Percentiles rank a stretch among this genome's conserved stretches.
Evolutionary conservation across 176 grass and related monocot species (phyloP).

Genomic region (Calamus simplicifolius): DNA sequence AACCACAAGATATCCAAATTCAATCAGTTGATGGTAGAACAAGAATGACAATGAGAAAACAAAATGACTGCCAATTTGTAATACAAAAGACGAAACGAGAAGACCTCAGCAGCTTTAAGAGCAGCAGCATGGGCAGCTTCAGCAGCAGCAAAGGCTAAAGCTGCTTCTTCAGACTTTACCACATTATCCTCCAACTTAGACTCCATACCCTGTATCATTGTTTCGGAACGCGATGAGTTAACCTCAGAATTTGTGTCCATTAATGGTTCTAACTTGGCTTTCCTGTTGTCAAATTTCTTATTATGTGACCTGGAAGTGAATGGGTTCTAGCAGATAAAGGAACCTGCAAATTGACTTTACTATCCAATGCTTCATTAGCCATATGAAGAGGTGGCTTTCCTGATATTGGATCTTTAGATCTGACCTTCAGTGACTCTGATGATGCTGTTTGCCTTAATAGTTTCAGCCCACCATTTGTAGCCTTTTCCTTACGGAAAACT

Average conservation of each 20-base stretch:
- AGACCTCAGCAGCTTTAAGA: constrained; percentile 81
- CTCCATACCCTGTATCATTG: constrained; percentile 20
- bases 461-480: constrained; percentile 61
- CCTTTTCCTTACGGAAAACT: constrained; percentile 95
- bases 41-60: not conserved
- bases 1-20: constrained; percentile 1
- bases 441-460: constrained; percentile 45
- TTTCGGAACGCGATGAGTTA: constrained; percentile 39
- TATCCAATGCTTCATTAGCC: constrained; percentile 33
- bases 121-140: constrained; percentile 87
- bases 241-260: constrained; percentile 39
- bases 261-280: constrained; percentile 42
- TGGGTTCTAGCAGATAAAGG: constrained; percentile 35
- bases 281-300: constrained; percentile 53
- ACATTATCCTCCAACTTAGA: constrained; percentile 30
- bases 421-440: constrained; percentile 46
- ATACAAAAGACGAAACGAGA: constrained; percentile 4
- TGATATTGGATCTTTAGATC: constrained; percentile 34
- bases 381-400: constrained; percentile 32
- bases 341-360: constrained; percentile 28
- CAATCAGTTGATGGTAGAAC: not conserved
- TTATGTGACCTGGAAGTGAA: constrained; percentile 41
- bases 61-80: not conserved
- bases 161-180: constrained; percentile 73
- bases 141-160: constrained; percentile 76